phyloP scores from a whole-genome alignment of 345 rosid genomes.

The Populus nigra region DNA sequence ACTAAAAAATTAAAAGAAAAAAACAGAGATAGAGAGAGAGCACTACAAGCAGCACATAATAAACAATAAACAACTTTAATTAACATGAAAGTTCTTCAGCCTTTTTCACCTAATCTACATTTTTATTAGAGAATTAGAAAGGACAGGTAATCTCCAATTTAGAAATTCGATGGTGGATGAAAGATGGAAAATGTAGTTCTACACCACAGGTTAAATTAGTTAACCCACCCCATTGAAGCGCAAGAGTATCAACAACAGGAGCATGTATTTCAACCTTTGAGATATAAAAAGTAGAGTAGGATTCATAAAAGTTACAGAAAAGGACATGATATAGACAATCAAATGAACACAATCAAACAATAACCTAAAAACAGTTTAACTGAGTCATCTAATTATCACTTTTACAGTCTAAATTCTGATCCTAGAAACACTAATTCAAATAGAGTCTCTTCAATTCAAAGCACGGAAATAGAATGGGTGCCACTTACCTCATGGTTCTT shows the following conservation, averaged over 20 bases:
- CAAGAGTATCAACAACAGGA: neutral
- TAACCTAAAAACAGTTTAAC: too few species aligned
- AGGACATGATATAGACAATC: too few species aligned
- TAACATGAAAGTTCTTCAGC: neutral
- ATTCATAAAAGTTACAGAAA: too few species aligned
- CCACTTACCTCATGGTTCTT: constrained; percentile 40
- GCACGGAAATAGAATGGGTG: neutral
- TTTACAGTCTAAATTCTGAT: neutral
- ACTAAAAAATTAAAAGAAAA: neutral
- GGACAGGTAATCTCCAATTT: neutral
- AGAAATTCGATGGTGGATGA: neutral
- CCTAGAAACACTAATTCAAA: neutral
- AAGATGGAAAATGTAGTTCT: neutral
- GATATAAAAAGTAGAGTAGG: neutral
- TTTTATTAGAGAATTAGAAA: neutral
- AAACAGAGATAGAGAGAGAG: neutral
- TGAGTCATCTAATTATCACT: neutral
- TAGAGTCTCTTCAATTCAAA: neutral
- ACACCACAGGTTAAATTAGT: neutral
- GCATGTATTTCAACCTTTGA: neutral
- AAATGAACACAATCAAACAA: too few species aligned
- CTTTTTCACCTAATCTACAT: neutral
- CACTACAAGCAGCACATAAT: neutral
- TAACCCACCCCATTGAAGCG: neutral
- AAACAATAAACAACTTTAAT: neutral